Base-by-base conservation (phyloP, 2,329 filamentous ascomycete species). In the Neonectria hederae region DNA sequence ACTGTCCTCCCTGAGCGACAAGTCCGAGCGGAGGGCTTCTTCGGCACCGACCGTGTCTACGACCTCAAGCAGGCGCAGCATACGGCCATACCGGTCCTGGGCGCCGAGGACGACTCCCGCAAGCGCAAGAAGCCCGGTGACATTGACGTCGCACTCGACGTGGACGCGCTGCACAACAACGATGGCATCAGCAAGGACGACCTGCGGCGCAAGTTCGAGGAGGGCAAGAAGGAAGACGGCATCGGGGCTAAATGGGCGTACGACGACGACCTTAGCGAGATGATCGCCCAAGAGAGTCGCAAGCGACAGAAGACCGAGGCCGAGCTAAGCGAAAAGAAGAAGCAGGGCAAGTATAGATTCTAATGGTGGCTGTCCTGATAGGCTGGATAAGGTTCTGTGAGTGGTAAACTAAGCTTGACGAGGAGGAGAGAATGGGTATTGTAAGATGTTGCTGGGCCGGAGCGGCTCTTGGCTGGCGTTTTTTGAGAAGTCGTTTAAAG, bases 111-210 rank as follows among this genome's bases (percentile, higher is more conserved):
- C 63, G 89, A 94, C 60, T 85, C 79, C 24, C 84, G 92, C 74
- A 96, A 97, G 82, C 88, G 93, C 74, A 99, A 98, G 88, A 97
- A 97, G 86, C 94, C 92, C 4, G 96, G 95, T 43, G 96, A 99
- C 77, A 87, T 99, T 24, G 96, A 99, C 71, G 91, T 98, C 28
- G 93, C 94, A 24, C 89, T 99, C 67, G 94, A 98, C 73, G 88
- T 93, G 5, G 95, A 98, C 76, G 86, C 91, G 40, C 79, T 99
- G 65, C 88, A 88, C 68, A 85, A 87, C 43, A 87, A 90, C 65
- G 93, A 93, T 71, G 92, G 90, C 48, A 85, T 98, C 74, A 91
- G 87, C 79, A 97, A 95, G 78, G 94, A 97, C 26, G 92, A 94
- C 72, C 78, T 99, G 73, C 87, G 87, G 77, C 89, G 87, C 74